phyloP scores from a whole-genome alignment of 257 asterid genomes.

The Solanum sejunctum region DNA sequence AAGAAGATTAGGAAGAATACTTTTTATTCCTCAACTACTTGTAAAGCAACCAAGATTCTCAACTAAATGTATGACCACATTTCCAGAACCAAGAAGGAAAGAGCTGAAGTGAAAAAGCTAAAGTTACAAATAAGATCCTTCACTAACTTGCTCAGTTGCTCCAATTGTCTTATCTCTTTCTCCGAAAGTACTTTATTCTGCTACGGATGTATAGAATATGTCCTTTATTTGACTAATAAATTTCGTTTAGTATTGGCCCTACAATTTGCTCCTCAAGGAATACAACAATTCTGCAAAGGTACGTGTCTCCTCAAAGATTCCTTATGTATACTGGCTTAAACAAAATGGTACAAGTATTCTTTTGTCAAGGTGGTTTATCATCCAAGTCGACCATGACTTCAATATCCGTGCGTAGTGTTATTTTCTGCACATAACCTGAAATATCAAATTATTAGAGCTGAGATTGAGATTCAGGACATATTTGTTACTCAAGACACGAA shows the following conservation, averaged over 20 bases:
- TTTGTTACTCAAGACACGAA: neutral
- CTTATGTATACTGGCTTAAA: neutral
- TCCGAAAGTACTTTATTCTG: neutral
- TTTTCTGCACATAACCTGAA: conserved; percentile 92
- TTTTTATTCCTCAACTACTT: conserved; percentile 16
- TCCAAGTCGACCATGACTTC: conserved; percentile 89
- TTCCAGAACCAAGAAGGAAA: conserved; percentile 4
- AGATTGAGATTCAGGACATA: neutral
- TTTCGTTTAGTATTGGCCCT: neutral
- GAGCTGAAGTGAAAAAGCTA: conserved; percentile 1
- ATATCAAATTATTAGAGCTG: neutral
- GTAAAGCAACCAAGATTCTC: conserved; percentile 19
- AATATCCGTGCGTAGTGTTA: conserved; percentile 63
- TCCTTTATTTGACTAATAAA: neutral
- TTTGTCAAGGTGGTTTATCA: conserved; percentile 39
- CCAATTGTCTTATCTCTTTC: neutral
- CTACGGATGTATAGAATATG: neutral
- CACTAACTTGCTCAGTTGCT: neutral
- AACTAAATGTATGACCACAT: conserved; percentile 4
- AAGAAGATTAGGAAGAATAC: conserved; percentile 22
- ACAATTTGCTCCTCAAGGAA: neutral
- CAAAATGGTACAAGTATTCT: neutral
- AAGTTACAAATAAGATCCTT: conserved; percentile 15
- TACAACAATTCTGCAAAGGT: neutral
- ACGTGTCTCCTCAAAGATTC: neutral